A percentile compares a stretch with the other conserved stretches of the same genome.
Conservation (phyloP, 495 filamentous ascomycete genomes). For the Penicillium lividum region DNA sequence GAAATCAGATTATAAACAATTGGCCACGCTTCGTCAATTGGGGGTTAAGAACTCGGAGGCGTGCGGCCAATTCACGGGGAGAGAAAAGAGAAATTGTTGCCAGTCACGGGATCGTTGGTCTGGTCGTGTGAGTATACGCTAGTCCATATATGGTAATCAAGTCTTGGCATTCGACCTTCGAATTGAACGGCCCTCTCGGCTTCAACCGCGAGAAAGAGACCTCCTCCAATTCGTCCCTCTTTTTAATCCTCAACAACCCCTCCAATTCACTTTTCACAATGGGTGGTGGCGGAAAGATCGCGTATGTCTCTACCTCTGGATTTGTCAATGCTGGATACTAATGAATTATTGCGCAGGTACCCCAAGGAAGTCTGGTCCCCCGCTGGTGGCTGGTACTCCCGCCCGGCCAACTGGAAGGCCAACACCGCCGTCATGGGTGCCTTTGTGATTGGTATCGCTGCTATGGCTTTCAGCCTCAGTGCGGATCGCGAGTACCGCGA, state of each 20-base stretch:
- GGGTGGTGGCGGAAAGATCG: slow-evolving; percentile 77
- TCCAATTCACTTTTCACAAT: slow-evolving; percentile 41
- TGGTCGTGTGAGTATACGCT: slow-evolving; percentile 39
- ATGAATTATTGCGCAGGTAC: slow-evolving; percentile 60
- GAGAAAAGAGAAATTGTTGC: slow-evolving; percentile 49
- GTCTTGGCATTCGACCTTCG: slow-evolving; percentile 38
- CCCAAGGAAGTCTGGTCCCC: slow-evolving; percentile 99
- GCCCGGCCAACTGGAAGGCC: slow-evolving; percentile 88
- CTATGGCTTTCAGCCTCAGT: slow-evolving; percentile 74
- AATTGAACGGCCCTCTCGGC: slow-evolving; percentile 38
- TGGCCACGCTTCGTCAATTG: slow-evolving; percentile 24
- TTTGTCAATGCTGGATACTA: slow-evolving; percentile 18
- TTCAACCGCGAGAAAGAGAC: slow-evolving; percentile 28
- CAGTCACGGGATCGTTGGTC: slow-evolving; percentile 46
- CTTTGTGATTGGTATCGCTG: slow-evolving; percentile 73
- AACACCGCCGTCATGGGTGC: slow-evolving; percentile 86
- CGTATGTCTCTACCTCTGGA: slow-evolving; percentile 57
- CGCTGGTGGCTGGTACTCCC: slow-evolving; percentile 94
- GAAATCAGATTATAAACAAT: slow-evolving; percentile 13
- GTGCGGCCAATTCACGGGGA: slow-evolving; percentile 28
- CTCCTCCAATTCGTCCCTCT: slow-evolving; percentile 26
- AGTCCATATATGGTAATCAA: slow-evolving; percentile 26
- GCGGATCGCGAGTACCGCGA: slow-evolving; percentile 77
- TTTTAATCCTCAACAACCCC: slow-evolving; percentile 24
- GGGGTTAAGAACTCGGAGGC: slow-evolving; percentile 20